Evolutionary conservation across 108 stramenopile genomes (phyloP), one percentile per base, ranked within the genome.

Genomic region (Schizochytrium sp.): DNA sequence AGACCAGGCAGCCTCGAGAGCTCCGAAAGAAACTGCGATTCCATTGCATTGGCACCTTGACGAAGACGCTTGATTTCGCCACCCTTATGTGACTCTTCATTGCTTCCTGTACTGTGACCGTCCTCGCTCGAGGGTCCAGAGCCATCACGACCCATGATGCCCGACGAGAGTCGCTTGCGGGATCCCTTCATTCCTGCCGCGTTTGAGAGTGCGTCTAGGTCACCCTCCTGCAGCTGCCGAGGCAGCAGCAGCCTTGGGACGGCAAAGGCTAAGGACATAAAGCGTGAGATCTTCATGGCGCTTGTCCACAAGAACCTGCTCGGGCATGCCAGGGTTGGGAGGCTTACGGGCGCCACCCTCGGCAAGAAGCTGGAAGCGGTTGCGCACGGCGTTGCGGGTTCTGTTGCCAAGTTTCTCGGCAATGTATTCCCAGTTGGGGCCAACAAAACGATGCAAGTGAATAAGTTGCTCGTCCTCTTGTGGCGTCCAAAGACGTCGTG

Each of bases 401-500:
- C 76, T 47, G 50, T 55, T 55, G 45, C 50, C 50, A 38, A 83
- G 76, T 13, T 55, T 46, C 40, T 49, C 47, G 10, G 76, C 76
- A 55, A 83, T 83, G 47, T 83, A 55, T 10, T 83, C 76, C 76
- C 76, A 83, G 76, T 55, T 49, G 2, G 76, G 53, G 15, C 76
- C 76, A 40, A 55, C 50, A 2, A n/a, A 83, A 13, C 53, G 50
- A 53, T 83, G 76, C 7, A 83, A 40, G 8, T 13, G 15, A 53
- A 40, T 13, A 1, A 83, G 76, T 53, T 83, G 47, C 50, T 49
- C 76, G 53, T 83, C 76, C 50, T 83, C 76, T 17, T 40, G 47
- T 10, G 76, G 50, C 3, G 76, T 83, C 76, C 76, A 83, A 53
- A 83, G 50, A 5, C 76, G 8, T 7, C n/a, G 10, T 49, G 50